phyloP scores from a whole-genome alignment of 345 rosid genomes.

The Trapa bicornis region DNA sequence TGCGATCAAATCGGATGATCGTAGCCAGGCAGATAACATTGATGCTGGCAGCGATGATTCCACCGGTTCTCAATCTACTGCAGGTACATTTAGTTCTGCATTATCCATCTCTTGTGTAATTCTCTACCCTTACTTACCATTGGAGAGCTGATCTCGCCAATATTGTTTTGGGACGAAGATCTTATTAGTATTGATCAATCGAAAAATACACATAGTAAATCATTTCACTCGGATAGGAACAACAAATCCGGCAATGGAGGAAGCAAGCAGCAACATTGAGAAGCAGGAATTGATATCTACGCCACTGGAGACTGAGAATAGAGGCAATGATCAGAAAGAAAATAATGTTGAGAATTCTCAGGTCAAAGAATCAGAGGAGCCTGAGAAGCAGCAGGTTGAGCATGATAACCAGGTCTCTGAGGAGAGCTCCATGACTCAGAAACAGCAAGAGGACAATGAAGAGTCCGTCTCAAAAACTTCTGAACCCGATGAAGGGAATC shows the following conservation, averaged over 20 bases:
- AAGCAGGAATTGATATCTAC: neutral
- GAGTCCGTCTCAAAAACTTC: slow-evolving; percentile 5
- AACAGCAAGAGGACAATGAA: slow-evolving; percentile 17
- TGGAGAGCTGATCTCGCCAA: neutral
- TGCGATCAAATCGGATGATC: slow-evolving; percentile 61
- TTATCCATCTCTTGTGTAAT: neutral
- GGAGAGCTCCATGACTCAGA: slow-evolving; percentile 23
- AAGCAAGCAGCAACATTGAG: neutral
- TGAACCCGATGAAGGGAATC: neutral
- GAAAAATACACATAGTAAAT: neutral
- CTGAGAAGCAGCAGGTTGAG: slow-evolving; percentile 19
- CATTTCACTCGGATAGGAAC: neutral
- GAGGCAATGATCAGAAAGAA: slow-evolving; percentile 1
- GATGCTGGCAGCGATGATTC: neutral
- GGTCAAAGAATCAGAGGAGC: slow-evolving; percentile 30
- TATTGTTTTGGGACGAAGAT: too few species aligned
- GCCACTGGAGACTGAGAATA: neutral
- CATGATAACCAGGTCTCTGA: slow-evolving; percentile 30
- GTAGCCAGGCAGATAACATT: slow-evolving; percentile 6
- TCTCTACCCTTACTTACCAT: neutral
- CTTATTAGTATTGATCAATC: neutral
- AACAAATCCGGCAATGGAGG: neutral
- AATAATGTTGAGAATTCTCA: slow-evolving; percentile 12
- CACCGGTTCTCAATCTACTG: neutral
- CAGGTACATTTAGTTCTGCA: neutral